Evolutionary conservation across 1,284 basidiomycete species (phyloP), one percentile per base, ranked within the genome.

Genomic region (Irpex sp.): DNA sequence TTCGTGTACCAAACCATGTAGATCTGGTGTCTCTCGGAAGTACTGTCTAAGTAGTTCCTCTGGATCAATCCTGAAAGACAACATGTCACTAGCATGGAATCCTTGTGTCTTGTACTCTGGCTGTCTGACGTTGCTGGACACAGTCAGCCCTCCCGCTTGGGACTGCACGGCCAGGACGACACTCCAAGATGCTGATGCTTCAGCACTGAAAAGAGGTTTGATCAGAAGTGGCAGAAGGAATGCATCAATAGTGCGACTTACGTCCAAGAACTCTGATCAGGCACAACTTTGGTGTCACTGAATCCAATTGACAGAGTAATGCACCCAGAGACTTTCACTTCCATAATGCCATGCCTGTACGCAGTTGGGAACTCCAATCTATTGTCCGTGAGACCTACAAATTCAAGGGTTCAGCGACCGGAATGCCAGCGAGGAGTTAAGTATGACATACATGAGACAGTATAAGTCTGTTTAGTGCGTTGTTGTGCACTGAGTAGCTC

Each of bases 1-100:
- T 64, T 75, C 72, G 13, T 60, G 54, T 17, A 72, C 56, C 48
- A 74, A 65, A 37, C 56, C 67, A 8, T 62, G 59, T 36, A 74
- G 65, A 62, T 72, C 68, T 59, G 74, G 65, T 36, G 65, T 62
- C 36, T 58, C 34, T 2, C 71, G 69, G 59, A 75, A 67, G 36
- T 69, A 60, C 26, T 60, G 54, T 54, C 64, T 51, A 48, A 75
- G 69, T 44, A 69, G 65, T 21, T 60, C 58, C 40, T 67, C 49
- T 5, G 65, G 63, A 60, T 73, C 68, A 8, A 47, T 47, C 17
- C 44, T 47, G 9, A 19, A 19, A 11, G 52, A 47, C 11, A 47
- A 11, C 9, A n/a, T n/a, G 9, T 11, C n/a, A n/a, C 44, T n/a
- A 13, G 44, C 9, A 47, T 13, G 11, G 44, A n/a, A 13, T 47